These are phyloP conservation scores for Candida sojae DNA, from an alignment of 1,139 yeast genomes.

Conservation along the genomic window DNA sequence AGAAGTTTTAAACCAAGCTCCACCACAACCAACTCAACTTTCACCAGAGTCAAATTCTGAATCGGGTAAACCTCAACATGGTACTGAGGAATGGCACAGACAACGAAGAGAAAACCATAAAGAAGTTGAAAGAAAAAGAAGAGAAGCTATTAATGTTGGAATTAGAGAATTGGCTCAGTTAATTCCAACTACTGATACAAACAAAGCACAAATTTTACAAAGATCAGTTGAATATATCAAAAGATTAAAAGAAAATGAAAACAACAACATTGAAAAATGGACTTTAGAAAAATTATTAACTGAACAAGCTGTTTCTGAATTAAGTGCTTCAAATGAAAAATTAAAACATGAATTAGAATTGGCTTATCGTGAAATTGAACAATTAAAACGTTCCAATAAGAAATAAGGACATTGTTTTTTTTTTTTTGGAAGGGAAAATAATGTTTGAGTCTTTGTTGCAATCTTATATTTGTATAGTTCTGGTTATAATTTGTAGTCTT, in stretches of 20 bases:
- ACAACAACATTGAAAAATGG: conserved; percentile 88
- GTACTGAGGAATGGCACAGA: conserved; percentile 85
- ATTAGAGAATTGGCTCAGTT: conserved; percentile 80
- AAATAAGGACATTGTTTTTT: background rate
- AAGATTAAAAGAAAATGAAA: conserved; percentile 85
- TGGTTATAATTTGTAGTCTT: background rate
- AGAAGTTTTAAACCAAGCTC: conserved; percentile 13
- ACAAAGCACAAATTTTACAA: conserved; percentile 86
- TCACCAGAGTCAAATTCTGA: conserved; percentile 32
- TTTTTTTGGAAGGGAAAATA: no score
- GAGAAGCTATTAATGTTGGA: conserved; percentile 89
- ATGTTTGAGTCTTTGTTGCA: background rate
- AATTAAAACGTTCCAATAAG: conserved; percentile 54
- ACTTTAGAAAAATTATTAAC: conserved; percentile 87
- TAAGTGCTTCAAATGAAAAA: conserved; percentile 28
- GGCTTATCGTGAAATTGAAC: conserved; percentile 91
- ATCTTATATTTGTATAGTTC: background rate
- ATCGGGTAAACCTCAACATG: conserved; percentile 53
- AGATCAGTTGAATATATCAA: conserved; percentile 89
- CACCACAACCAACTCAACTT: conserved; percentile 21
- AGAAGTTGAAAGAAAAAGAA: conserved; percentile 95
- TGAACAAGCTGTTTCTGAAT: conserved; percentile 78
- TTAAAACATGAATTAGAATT: conserved; percentile 51
- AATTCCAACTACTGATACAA: conserved; percentile 87
- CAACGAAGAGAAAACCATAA: conserved; percentile 89